Conservation (phyloP, 306 rosid genomes). For the Cicer bijugum region DNA sequence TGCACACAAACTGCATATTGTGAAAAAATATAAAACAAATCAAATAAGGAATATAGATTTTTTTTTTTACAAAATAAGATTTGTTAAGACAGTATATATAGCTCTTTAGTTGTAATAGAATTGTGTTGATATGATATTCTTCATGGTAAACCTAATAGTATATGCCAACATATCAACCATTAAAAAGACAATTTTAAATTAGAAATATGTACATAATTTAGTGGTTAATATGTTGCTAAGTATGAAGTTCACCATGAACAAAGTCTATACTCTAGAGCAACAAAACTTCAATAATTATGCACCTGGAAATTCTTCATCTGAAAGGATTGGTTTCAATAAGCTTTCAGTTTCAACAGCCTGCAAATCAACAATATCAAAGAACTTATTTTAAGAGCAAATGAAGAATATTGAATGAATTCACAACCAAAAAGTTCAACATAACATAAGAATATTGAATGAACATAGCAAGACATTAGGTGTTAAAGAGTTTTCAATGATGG, state of each 20-base stretch:
- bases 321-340: constrained; percentile 72
- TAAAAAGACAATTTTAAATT: constrained; percentile 2
- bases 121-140: not conserved
- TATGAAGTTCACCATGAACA: not conserved
- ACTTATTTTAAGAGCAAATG: too few species aligned
- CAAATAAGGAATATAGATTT: not conserved
- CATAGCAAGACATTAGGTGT: too few species aligned
- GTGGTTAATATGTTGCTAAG: constrained; percentile 10
- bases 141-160: constrained; percentile 1
- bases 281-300: constrained; percentile 25
- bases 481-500: not conserved
- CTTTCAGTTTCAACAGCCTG: constrained; percentile 89
- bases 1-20: constrained; percentile 82
- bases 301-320: constrained; percentile 88
- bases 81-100: not conserved
- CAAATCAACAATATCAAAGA: constrained; percentile 41
- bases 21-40: constrained; percentile 33
- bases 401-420: constrained; percentile 23
- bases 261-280: constrained; percentile 22
- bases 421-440: not conserved
- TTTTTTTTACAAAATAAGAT: not conserved
- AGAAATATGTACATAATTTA: constrained; percentile 14
- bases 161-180: constrained; percentile 7
- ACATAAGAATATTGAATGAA: not conserved
- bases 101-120: not conserved